Percentiles rank a stretch among this genome's conserved stretches.
Conservation (phyloP, 805 yeast species). For the Scheffersomyces spartinae region DNA sequence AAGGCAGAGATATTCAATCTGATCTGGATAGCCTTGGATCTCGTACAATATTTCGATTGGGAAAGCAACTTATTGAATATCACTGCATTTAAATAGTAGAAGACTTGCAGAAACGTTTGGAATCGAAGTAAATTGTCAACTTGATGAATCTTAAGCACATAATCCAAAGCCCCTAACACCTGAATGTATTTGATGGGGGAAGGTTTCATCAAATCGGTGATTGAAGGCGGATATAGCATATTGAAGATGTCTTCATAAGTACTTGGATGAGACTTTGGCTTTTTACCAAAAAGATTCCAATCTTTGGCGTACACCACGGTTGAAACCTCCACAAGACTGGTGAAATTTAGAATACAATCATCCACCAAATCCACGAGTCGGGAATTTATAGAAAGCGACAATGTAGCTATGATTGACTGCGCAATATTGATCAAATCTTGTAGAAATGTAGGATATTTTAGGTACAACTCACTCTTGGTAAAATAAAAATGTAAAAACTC, state of each 20-base stretch:
- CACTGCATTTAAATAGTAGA: conserved; percentile 64
- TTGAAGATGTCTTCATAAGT: conserved; percentile 65
- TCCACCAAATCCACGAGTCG: conserved; percentile 48
- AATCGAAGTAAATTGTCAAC: conserved; percentile 70
- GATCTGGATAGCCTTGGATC: conserved; percentile 83
- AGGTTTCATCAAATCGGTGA: conserved; percentile 70
- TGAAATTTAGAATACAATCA: conserved; percentile 60
- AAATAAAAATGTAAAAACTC: conserved; percentile 72
- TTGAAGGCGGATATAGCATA: conserved; percentile 77
- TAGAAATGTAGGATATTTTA: conserved; percentile 42
- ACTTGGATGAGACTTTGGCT: conserved; percentile 28
- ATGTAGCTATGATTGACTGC: conserved; percentile 54
- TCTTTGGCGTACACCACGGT: conserved; percentile 65
- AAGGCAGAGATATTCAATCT: conserved; percentile 74
- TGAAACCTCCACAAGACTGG: conserved; percentile 73
- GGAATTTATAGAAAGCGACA: conserved; percentile 54
- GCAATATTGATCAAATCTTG: conserved; percentile 46
- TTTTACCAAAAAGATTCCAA: conserved; percentile 41
- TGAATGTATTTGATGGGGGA: conserved; percentile 82
- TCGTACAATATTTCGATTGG: conserved; percentile 58
- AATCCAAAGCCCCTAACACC: conserved; percentile 77
- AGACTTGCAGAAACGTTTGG: conserved; percentile 66
- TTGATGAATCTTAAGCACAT: conserved; percentile 71
- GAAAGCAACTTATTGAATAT: conserved; percentile 65
- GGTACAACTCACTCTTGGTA: conserved; percentile 48